Base-by-base conservation (phyloP, 345 rosid genomes). In the Dimocarpus longan region DNA sequence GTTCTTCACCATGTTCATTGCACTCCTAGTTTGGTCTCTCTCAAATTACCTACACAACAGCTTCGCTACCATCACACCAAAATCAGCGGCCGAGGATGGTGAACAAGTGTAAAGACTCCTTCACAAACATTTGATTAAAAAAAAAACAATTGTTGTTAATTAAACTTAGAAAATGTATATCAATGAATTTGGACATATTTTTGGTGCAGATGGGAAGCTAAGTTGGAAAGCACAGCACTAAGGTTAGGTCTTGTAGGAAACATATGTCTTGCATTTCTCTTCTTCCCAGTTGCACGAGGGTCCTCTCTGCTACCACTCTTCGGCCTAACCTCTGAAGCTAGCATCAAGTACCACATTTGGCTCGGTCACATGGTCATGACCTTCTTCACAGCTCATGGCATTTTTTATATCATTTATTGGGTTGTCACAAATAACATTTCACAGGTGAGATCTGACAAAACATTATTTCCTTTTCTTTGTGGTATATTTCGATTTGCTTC, bases 341-440 rank as follows among this genome's bases (percentile, higher is more conserved):
- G 97, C 93, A 93, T 95, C 74, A 95, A 92, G 86, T 95, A 95
- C 43, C 99, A 95, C 64, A 91, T 91, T 52, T 95, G 99, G 98
- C 81, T 95, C 1, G 98, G 99, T 1, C 97, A 95, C 73, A 71
- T 88, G 75, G 89, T 88, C 79, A 85, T 95, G 93, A 15, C 76
- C 24, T 62, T 91, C 81, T 88, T 92, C 80, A 85, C 96, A 0
- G 66, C 85, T 66, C 98, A 95, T 67, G 98, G 99, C 16, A 26
- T 93, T 50, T 44, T 78, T 76, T 93, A 73, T 87, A 85, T 93
- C 76, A 39, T 76, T 13, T 80, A 28, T 10, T 93, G 97, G 93
- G 78, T 63, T 0, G 71, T 76, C 26, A 76, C 86, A 0, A 12
- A 87, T 73, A 77, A 86, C 8, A 56, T 79, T 52, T 87, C 88